These are phyloP conservation scores for Populus ilicifolia DNA, from an alignment of 345 rosid genomes.

Conservation along the genomic window DNA sequence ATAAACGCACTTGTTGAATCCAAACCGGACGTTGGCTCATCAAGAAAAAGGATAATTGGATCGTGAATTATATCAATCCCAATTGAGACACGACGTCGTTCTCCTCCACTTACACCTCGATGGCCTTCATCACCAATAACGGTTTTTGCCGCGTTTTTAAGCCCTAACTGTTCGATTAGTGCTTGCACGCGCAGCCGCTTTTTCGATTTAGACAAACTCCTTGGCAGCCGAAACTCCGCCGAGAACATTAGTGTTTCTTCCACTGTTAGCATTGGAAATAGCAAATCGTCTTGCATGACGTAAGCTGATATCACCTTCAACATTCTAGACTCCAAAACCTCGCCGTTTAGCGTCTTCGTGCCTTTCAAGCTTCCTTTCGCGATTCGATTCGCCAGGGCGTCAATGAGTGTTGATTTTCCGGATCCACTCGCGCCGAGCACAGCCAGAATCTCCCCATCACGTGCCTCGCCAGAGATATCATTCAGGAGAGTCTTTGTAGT, in stretches of 20 bases:
- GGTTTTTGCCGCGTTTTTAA: constrained; percentile 77
- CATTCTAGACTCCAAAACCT: constrained; percentile 63
- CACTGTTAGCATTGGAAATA: constrained; percentile 85
- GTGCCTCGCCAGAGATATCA: constrained; percentile 76
- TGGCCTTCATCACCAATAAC: constrained; percentile 94
- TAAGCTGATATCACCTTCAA: constrained; percentile 84
- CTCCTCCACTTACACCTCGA: constrained; percentile 93
- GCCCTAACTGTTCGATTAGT: constrained; percentile 77
- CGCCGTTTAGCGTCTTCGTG: constrained; percentile 58
- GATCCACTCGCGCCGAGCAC: constrained; percentile 96
- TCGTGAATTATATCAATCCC: constrained; percentile 92
- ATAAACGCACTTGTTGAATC: constrained; percentile 92
- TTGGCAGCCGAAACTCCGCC: constrained; percentile 83
- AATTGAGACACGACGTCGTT: constrained; percentile 82
- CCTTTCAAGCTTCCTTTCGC: constrained; percentile 81
- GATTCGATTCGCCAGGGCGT: constrained; percentile 78
- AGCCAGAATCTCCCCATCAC: constrained; percentile 83
- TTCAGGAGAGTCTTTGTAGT: constrained; percentile 65
- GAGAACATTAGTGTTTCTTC: constrained; percentile 88
- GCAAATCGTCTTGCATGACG: constrained; percentile 89
- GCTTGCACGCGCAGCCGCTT: constrained; percentile 74
- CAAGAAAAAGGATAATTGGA: constrained; percentile 78
- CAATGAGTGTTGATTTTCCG: constrained; percentile 80
- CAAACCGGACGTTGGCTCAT: constrained; percentile 92
- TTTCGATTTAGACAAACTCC: constrained; percentile 65